These are phyloP conservation scores for Histomonas meleagridis DNA, from an alignment of 208 protist species.

Conservation along the genomic window DNA sequence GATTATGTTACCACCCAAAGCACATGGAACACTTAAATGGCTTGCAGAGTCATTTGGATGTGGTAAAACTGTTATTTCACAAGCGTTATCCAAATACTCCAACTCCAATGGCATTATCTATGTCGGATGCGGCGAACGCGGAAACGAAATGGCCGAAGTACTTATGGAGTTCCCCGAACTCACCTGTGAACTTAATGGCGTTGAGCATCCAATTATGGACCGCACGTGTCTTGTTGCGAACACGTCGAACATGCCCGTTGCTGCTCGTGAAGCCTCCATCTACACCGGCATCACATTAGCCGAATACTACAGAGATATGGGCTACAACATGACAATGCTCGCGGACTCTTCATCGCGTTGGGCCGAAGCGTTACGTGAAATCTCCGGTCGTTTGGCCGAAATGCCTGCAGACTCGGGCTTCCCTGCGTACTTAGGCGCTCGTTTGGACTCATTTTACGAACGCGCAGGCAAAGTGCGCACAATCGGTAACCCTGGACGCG, in stretches of 20 bases:
- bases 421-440: constrained; percentile 93
- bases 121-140: constrained; percentile 96
- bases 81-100: constrained; percentile 98
- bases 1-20: constrained; percentile 85
- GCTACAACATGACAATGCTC: constrained; percentile 98
- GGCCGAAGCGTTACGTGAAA: constrained; percentile 99
- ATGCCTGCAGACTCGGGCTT: constrained; percentile 99
- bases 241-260: constrained; percentile 99
- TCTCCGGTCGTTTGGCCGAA: constrained; percentile 98
- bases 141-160: constrained; percentile 99
- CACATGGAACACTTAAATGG: constrained; percentile 73
- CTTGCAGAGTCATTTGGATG: constrained; percentile 91
- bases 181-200: constrained; percentile 68
- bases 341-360: constrained; percentile 98
- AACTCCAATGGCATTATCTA: constrained; percentile 99
- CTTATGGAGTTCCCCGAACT: constrained; percentile 97
- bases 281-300: constrained; percentile 98
- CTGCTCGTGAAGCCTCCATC: constrained; percentile 98
- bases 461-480: constrained; percentile 54
- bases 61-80: constrained; percentile 99
- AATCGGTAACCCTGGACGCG: constrained; percentile 66
- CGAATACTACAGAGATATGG: constrained; percentile 99
- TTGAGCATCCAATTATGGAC: constrained; percentile 96
- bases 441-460: constrained; percentile 99
- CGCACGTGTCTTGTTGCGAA: constrained; percentile 98